These are phyloP conservation scores for Puccinia horiana DNA, from an alignment of 1,284 basidiomycete genomes.

Conservation along the genomic window DNA sequence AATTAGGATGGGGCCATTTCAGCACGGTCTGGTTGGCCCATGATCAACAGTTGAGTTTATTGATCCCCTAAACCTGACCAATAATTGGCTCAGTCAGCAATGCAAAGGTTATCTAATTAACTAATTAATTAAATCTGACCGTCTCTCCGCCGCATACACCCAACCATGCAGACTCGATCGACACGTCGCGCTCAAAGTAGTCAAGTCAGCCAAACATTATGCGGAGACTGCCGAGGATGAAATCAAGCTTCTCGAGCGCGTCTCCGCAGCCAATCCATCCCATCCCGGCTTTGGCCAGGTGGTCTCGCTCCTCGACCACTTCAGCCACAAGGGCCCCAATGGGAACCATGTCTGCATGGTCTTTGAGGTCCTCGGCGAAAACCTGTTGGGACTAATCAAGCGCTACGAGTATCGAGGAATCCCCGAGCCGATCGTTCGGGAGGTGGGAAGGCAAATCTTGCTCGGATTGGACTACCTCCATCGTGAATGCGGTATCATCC, in stretches of 20 bases:
- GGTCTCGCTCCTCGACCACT: constrained; percentile 95
- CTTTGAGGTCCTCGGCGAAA: constrained; percentile 97
- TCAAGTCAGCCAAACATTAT: constrained; percentile 94
- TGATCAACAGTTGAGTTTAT: constrained; percentile 53
- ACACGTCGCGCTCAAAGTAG: constrained; percentile 97
- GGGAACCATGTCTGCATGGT: constrained; percentile 99
- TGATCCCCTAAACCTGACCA: constrained; percentile 11
- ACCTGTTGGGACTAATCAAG: constrained; percentile 95
- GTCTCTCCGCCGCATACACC: background rate
- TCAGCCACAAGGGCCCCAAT: constrained; percentile 92
- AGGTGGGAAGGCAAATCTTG: constrained; percentile 94
- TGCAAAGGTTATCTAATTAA: too few species aligned
- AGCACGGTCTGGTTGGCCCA: constrained; percentile 61
- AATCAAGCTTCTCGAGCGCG: constrained; percentile 93
- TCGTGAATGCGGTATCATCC: constrained; percentile 89
- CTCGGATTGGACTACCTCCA: constrained; percentile 98
- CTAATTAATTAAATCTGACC: too few species aligned
- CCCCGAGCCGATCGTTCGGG: constrained; percentile 87
- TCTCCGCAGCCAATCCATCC: constrained; percentile 77
- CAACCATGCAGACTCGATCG: constrained; percentile 73
- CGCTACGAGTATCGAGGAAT: constrained; percentile 93
- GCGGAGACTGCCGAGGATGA: constrained; percentile 98
- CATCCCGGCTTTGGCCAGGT: constrained; percentile 63
- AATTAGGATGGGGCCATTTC: constrained; percentile 98
- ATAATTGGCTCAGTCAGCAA: too few species aligned